Evolutionary conservation across 352 stramenopile genomes (phyloP), one percentile per base, ranked within the genome.

Genomic region (Aphanomyces stellatus): DNA sequence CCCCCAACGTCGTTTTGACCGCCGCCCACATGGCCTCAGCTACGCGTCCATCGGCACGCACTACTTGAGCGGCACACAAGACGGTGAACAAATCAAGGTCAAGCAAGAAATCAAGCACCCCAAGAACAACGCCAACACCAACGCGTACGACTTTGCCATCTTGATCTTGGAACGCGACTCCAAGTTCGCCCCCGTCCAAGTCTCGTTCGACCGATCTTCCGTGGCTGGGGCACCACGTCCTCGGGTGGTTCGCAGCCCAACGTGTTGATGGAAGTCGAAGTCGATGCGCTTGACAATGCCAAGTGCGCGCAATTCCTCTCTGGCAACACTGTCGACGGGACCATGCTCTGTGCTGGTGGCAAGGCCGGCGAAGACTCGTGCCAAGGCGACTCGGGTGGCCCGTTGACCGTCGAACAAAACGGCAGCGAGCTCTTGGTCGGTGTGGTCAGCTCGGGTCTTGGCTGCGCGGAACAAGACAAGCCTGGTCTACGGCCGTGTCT

Each of bases 371-470:
- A 85, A 65, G 75, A 85, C 35, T 83, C 74, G 49, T 89, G 81
- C 67, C 72, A 88, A 66, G 78, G 76, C 30, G 79, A 88, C 77
- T 85, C 75, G 6, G 81, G 81, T 3, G 76, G 79, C 19, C 79
- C 81, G 8, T 70, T 80, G 11, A 62, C 53, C 3, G 64, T 77
- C 13, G 69, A 57, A 0, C 46, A 67, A 30, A 71, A 71, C 1
- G 62, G 41, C 28, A 63, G 69, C 4, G 77, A 84, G n/a, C 60
- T 75, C 1, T 63, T 85, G 8, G 57, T 89, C 25, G 81, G 77
- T 2, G 71, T 89, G n/a, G 79, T 84, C 15, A 88, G 79, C 63
- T 89, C 79, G 79, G 79, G 78, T 17, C 74, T 77, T 53, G 79
- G 76, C n/a, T 90, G 81, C 41, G 79, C 76, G 1, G 69, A 72